Evolutionary conservation across 1,139 yeast species (phyloP), one percentile per base, ranked within the genome.

Genomic region (Geotrichum armillariae): DNA sequence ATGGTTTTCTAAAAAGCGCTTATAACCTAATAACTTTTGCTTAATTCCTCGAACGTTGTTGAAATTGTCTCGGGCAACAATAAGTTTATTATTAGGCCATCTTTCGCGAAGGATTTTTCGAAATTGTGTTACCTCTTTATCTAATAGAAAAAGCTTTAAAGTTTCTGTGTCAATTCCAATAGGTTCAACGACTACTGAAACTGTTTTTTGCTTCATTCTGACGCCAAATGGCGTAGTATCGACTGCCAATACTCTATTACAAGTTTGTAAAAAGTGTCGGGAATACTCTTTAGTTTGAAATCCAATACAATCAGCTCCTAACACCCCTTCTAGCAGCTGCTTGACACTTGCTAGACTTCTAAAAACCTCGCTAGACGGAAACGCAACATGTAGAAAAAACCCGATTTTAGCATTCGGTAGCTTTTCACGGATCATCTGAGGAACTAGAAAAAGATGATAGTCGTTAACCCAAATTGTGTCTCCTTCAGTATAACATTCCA

Each of bases 311-410:
- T 90, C 88, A 1, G 98, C 91, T 3, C 96, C 98, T 41, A 94
- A 72, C 73, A 93, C 77, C 12, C 99, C 99, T 56, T 79, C 78
- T 21, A 94, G 72, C 18, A 94, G 75, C 25, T 79, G 79, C 49
- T 79, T 82, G 61, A 99, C 77, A 63, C 89, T 94, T 1, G 98
- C 96, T 57, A 93, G 77, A 63, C 98, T 91, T 58, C 98, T 77
- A 70, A 93, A 94, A 3, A 93, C 96, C 67, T 93, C 99, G 43
- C 94, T 83, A 2, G 96, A 87, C 6, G 99, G 99, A 72, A 93
- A 93, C 1, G 98, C 87, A 20, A 93, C 90, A 63, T 94, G 99
- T 52, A 93, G 72, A 68, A 89, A 93, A 60, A 93, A 84, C 0
- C 97, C 98, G 60, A 94, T 90, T 58, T 86, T 82, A 3, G 96